Conservation (phyloP, 2,329 filamentous ascomycete genomes). For the Nigrospora osmanthi region DNA sequence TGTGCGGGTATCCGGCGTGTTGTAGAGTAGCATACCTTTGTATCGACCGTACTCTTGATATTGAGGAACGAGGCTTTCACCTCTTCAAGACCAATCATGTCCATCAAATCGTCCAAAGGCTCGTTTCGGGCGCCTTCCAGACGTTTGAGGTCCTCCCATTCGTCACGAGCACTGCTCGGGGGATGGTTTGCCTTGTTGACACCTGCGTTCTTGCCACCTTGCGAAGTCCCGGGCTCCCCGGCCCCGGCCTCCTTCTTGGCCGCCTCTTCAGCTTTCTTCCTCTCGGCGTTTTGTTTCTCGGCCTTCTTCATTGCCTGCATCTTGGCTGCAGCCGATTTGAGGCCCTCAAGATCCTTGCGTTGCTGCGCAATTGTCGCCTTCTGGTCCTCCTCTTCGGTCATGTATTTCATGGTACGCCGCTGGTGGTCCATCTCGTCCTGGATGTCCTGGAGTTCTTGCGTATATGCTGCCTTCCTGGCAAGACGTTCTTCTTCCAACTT, state of each 20-base stretch:
- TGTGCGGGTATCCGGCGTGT: too few relatives aligned
- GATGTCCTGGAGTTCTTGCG: slow-evolving; percentile 33
- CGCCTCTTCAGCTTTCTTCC: not conserved
- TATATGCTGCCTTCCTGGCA: slow-evolving; percentile 34
- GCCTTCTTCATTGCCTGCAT: slow-evolving; percentile 6
- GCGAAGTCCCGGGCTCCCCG: not conserved
- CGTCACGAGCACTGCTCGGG: slow-evolving; percentile 27
- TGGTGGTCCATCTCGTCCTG: slow-evolving; percentile 47
- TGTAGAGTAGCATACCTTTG: slow-evolving; percentile 14
- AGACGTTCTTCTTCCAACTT: slow-evolving; percentile 42
- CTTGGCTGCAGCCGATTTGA: slow-evolving; percentile 23
- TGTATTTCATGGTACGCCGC: slow-evolving; percentile 32
- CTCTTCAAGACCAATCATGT: slow-evolving; percentile 61
- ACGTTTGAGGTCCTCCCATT: slow-evolving; percentile 57
- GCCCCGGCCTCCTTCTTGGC: not conserved
- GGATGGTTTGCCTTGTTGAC: not conserved
- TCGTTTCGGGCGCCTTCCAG: slow-evolving; percentile 40
- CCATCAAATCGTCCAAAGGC: slow-evolving; percentile 57
- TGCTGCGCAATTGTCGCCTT: slow-evolving; percentile 35
- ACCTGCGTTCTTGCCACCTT: too few relatives aligned
- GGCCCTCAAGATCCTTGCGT: slow-evolving; percentile 32
- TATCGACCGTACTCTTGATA: slow-evolving; percentile 58
- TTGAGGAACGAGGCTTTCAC: slow-evolving; percentile 58
- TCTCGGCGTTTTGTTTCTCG: slow-evolving; percentile 3
- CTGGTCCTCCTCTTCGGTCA: slow-evolving; percentile 34